Evolutionary conservation across 352 stramenopile genomes (phyloP).

Genomic region (Thraustotheca clavata): DNA sequence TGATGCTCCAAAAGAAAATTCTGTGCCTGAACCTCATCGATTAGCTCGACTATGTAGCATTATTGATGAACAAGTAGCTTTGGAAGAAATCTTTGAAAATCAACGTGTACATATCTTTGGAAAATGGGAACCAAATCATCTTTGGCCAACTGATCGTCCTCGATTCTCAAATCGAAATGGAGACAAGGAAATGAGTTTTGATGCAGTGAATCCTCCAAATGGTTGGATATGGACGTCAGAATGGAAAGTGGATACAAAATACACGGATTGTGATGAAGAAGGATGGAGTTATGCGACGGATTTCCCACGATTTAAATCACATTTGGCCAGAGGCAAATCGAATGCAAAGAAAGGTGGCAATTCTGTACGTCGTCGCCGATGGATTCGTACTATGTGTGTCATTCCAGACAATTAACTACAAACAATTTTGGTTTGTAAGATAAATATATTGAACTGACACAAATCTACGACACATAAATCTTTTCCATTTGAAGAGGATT

Average conservation of each 20-base stretch:
- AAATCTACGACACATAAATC: slow-evolving; percentile 5
- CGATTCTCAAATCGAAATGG: slow-evolving; percentile 76
- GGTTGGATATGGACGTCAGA: slow-evolving; percentile 80
- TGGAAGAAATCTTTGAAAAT: slow-evolving; percentile 86
- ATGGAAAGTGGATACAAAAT: slow-evolving; percentile 82
- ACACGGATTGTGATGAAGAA: slow-evolving; percentile 83
- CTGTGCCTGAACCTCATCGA: slow-evolving; percentile 24
- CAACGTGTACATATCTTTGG: slow-evolving; percentile 82
- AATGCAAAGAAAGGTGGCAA: slow-evolving; percentile 65
- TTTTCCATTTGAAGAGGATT: neutral
- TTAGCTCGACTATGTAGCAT: slow-evolving; percentile 17
- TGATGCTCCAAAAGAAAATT: slow-evolving; percentile 19
- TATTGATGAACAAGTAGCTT: slow-evolving; percentile 32
- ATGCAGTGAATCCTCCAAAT: slow-evolving; percentile 57
- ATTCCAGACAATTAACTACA: neutral
- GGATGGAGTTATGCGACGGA: slow-evolving; percentile 82
- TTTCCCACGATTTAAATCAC: slow-evolving; percentile 78
- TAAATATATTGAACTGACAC: neutral
- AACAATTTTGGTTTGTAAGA: neutral
- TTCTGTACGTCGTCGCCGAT: slow-evolving; percentile 64
- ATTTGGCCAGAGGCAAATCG: slow-evolving; percentile 68
- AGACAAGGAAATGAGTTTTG: slow-evolving; percentile 70
- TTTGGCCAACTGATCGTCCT: slow-evolving; percentile 67
- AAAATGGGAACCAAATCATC: slow-evolving; percentile 78
- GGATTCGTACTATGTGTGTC: slow-evolving; percentile 73